Evolutionary conservation across 805 yeast genomes (phyloP), one percentile per base, ranked within the genome.

Genomic region (Ogataea henricii): DNA sequence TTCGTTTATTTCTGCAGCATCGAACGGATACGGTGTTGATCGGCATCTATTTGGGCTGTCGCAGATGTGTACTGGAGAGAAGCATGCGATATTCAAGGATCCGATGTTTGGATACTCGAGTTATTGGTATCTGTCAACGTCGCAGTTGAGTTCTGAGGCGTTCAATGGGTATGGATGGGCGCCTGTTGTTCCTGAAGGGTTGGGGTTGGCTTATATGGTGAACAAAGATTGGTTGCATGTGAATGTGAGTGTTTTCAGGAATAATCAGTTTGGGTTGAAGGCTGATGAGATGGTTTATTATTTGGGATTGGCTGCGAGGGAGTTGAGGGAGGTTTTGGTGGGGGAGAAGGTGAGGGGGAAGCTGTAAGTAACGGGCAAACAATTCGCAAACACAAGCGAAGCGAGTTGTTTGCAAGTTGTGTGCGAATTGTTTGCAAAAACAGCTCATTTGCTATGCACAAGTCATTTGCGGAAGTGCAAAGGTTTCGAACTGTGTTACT

Each of bases 141-240:
- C 97, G 1, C 98, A 92, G 69, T 76, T 92, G 55, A 86, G 94
- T 7, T 86, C 95, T 4, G 87, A 85, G 59, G 75, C 74, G 67
- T 88, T 89, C 70, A 89, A 89, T 65, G 91, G 95, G 38, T 92
- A 91, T 77, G 99, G 99, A 27, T 92, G 90, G 89, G 81, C 96
- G 16, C 96, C 95, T 67, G 98, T 94, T 42, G 83, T 87, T 58
- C 96, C 91, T 63, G 88, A 85, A 52, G 99, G 99, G 7, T 83
- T 87, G 60, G 99, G 98, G 6, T 77, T 89, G 53, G 97, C 96
- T 7, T 92, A 92, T 73, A 89, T 90, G 89, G 77, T 92, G 62
- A 90, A 88, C 74, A 80, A 81, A 50, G 86, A 91, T 58, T 85
- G 87, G 82, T 62, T 90, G 55, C 92, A 90, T 65, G 82, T 94